Evolutionary conservation across 352 stramenopile genomes (phyloP).

Genomic region (Pythium grandisporangium): DNA sequence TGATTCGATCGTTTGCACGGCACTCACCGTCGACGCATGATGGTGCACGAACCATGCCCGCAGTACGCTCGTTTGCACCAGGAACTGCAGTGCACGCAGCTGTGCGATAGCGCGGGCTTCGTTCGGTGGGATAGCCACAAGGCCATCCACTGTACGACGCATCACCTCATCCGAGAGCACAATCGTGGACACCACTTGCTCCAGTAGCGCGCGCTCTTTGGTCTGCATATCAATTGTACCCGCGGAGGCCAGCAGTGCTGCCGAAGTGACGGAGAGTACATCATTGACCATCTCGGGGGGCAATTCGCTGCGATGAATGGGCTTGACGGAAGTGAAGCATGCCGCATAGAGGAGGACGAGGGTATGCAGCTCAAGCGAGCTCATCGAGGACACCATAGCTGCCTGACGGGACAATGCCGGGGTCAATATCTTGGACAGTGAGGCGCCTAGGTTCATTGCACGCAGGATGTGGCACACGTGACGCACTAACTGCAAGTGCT

Average conservation of each 20-base stretch:
- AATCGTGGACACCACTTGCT: slow-evolving; percentile 9
- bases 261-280: background rate
- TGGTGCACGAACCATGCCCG: slow-evolving; percentile 21
- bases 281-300: slow-evolving; percentile 35
- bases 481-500: slow-evolving; percentile 43
- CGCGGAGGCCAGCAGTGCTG: slow-evolving; percentile 6
- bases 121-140: slow-evolving; percentile 10
- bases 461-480: slow-evolving; percentile 58
- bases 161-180: slow-evolving; percentile 9
- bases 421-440: slow-evolving; percentile 56
- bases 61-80: slow-evolving; percentile 30
- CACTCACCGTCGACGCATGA: slow-evolving; percentile 14
- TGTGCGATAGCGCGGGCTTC: slow-evolving; percentile 11
- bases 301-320: slow-evolving; percentile 19
- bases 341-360: slow-evolving; percentile 48
- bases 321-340: slow-evolving; percentile 33
- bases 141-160: slow-evolving; percentile 9
- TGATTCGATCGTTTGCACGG: slow-evolving; percentile 16
- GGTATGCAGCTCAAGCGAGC: slow-evolving; percentile 40
- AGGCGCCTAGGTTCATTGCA: slow-evolving; percentile 58
- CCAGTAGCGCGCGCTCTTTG: slow-evolving; percentile 11
- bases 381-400: slow-evolving; percentile 20
- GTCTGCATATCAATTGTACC: slow-evolving; percentile 5
- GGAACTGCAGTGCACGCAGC: slow-evolving; percentile 34
- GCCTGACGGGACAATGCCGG: slow-evolving; percentile 47